These are phyloP conservation scores for Paraglomus brasilianum DNA, from an alignment of 192 early-diverging fungal genomes.

Conservation along the genomic window DNA sequence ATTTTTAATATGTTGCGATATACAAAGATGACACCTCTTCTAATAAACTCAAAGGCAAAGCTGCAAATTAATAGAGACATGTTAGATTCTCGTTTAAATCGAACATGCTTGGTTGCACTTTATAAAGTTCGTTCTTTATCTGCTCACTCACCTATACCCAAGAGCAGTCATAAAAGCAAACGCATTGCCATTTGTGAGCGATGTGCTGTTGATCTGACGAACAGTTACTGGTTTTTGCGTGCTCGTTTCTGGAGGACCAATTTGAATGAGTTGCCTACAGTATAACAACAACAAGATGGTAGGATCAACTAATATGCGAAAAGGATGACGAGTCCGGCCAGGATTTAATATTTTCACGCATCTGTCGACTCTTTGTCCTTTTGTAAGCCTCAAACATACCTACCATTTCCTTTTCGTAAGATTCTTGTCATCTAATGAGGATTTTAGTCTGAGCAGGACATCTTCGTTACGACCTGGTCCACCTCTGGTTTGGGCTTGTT, in stretches of 20 bases:
- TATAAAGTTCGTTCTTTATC: not conserved
- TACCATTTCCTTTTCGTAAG: slow-evolving; percentile 44
- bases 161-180: slow-evolving; percentile 67
- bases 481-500: slow-evolving; percentile 61
- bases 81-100: not conserved
- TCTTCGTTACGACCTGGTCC: slow-evolving; percentile 76
- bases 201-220: slow-evolving; percentile 62
- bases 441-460: slow-evolving; percentile 61
- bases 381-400: not conserved
- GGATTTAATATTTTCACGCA: too few relatives aligned
- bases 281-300: not conserved
- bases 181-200: slow-evolving; percentile 61
- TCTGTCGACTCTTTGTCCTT: too few relatives aligned
- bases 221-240: slow-evolving; percentile 58
- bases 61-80: slow-evolving; percentile 29
- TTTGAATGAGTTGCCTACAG: slow-evolving; percentile 55
- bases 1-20: slow-evolving; percentile 57
- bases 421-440: slow-evolving; percentile 46
- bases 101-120: not conserved
- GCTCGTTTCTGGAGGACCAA: slow-evolving; percentile 72
- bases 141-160: slow-evolving; percentile 60
- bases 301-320: slow-evolving; percentile 10
- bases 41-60: slow-evolving; percentile 61
- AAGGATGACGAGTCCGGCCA: too few relatives aligned
- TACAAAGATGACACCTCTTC: slow-evolving; percentile 61